Evolutionary conservation across 208 protist species (phyloP), one percentile per base, ranked within the genome.

Genomic region (Perkinsela sp.): DNA sequence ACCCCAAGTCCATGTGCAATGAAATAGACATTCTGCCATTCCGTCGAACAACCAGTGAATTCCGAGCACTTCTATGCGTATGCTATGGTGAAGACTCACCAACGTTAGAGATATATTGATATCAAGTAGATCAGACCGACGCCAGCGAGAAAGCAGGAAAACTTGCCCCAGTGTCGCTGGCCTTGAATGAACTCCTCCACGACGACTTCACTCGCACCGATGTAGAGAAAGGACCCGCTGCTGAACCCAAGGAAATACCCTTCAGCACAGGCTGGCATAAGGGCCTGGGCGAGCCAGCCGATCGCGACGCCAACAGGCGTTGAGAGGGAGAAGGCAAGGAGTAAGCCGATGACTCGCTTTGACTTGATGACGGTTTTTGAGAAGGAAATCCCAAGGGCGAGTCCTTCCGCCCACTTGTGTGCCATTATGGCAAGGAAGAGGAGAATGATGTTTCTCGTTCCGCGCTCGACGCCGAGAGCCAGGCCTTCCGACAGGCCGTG

Each of bases 371-470:
- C 22, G 13, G 40, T 57, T 57, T 22, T 6, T 6, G 40, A 57
- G 22, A 57, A 57, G 40, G 40, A 57, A 57, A 57, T 73, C 29
- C 70, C 70, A 15, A 73, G 69, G 6, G 70, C 65, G 68, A 73
- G 68, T 22, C 68, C 67, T 29, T 73, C 70, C 22, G 68, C 70
- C 70, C 70, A 73, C 68, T 73, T 73, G 70, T 73, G 70, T 2
- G 70, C 65, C 13, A 73, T 2, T 16, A 73, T 73, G 6, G 70
- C 70, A 16, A 73, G 28, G 70, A 73, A 73, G 31, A 73, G 29
- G n/a, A 72, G 31, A 2, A 73, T 28, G 16, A 68, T 31, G 28
- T 73, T 72, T n/a, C 29, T 1, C 28, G 29, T 72, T 2, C 71
- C 68, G 13, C 28, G n/a, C 70, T 73, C 68, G 28, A 73, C 29